Evolutionary conservation across 1,284 basidiomycete genomes (phyloP), one percentile per base, ranked within the genome.

Genomic region (Ustilago curta): DNA sequence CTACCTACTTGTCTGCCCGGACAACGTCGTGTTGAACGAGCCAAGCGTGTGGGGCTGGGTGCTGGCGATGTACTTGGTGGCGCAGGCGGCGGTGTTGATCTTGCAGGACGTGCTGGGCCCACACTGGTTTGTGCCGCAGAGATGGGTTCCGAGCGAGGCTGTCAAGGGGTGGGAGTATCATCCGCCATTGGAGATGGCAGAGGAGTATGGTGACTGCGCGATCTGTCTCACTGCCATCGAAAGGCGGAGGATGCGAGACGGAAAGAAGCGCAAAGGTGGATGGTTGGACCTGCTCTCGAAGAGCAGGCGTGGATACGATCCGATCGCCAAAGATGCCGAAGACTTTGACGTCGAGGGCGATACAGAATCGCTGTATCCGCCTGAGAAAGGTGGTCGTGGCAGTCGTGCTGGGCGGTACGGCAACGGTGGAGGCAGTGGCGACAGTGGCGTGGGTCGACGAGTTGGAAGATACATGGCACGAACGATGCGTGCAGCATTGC

Each of bases 1-100:
- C 29, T 95, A 95, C 83, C 91, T 93, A 67, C 87, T 95, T 80
- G 88, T 88, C 0, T 95, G 92, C 80, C 91, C 93, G 2, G 90
- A 90, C 79, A 95, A 95, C 80, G 91, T 95, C 8, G 87, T 95
- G 65, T 93, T 94, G 76, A 87, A 92, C 31, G 89, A 91, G 69
- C 88, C 91, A 19, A 88, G 90, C 69, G 81, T 90, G 45, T 94
- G 92, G 91, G 88, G 91, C 9, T 91, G 88, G 85, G 79, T 86
- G 19, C 86, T 95, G 12, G 89, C 89, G 3, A 80, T 86, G 1
- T 90, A 92, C 83, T 88, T 93, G 43, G 82, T 88, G 19, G 67
- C 90, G 19, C 93, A 95, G 84, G 89, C 90, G 5, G 71, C 85
- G 4, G 71, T 94, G 3, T 85, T 96, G 19, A 84, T 91, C 21